Evolutionary conservation across 2,329 filamentous ascomycete genomes (phyloP).

Genomic region (Alternaria tenuissima): DNA sequence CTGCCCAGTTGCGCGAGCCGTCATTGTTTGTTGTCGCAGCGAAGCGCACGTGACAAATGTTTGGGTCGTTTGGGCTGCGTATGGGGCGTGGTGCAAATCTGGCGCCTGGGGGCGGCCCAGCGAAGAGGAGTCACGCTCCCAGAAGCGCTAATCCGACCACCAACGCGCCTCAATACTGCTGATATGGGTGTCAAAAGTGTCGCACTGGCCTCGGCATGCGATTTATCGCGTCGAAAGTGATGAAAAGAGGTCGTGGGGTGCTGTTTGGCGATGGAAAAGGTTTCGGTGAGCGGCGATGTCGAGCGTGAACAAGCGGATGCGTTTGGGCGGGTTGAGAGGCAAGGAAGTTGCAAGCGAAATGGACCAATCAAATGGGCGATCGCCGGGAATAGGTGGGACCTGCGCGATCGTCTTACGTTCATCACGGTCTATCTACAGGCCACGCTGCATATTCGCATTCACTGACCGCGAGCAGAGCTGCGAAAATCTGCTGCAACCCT

Average conservation of each 20-base stretch:
- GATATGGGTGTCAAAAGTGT: conserved; percentile 43
- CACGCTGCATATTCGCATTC: not conserved
- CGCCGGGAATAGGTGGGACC: conserved; percentile 9
- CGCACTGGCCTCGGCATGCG: conserved; percentile 29
- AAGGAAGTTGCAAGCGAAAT: conserved; percentile 16
- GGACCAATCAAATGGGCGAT: conserved; percentile 9
- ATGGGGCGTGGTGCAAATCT: conserved; percentile 26
- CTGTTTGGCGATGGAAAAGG: conserved; percentile 31
- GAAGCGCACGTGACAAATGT: conserved; percentile 41
- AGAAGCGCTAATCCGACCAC: conserved; percentile 31
- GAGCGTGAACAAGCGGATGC: conserved; percentile 19
- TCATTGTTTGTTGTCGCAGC: conserved; percentile 42
- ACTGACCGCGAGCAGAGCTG: not conserved
- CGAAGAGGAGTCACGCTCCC: conserved; percentile 26
- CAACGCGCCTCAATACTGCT: conserved; percentile 39
- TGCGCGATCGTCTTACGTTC: conserved; percentile 5
- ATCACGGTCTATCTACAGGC: conserved; percentile 3
- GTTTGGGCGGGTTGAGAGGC: conserved; percentile 16
- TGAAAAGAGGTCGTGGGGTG: conserved; percentile 26
- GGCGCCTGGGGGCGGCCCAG: conserved; percentile 28
- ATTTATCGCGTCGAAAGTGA: conserved; percentile 31
- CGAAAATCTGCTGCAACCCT: not conserved
- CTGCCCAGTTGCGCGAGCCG: conserved; percentile 53
- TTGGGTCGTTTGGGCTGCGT: conserved; percentile 17
- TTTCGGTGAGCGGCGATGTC: conserved; percentile 17